A percentile compares a stretch with the other conserved stretches of the same genome.
Conservation (phyloP, 176 grass and related monocot species). For the Elymus sibiricus region DNA sequence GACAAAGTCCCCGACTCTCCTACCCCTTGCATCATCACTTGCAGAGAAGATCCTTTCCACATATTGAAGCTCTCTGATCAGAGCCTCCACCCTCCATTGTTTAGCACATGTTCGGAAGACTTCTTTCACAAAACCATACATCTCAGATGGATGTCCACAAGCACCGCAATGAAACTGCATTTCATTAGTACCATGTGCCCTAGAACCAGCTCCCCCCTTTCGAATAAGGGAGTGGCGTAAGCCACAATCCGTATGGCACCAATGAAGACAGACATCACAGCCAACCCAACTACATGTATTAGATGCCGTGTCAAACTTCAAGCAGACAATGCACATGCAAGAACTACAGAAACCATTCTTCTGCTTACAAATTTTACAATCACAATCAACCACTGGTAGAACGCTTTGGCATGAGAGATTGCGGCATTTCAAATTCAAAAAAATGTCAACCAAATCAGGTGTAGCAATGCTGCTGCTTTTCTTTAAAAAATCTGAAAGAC, state of each 20-base stretch:
- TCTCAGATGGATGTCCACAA: constrained; percentile 86
- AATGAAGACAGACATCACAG: constrained; percentile 91
- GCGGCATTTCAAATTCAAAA: constrained; percentile 75
- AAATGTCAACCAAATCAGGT: constrained; percentile 82
- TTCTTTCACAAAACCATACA: constrained; percentile 98
- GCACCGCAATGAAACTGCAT: constrained; percentile 80
- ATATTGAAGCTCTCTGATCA: constrained; percentile 70
- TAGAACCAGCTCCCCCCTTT: constrained; percentile 48
- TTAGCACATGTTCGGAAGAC: constrained; percentile 80
- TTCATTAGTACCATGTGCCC: constrained; percentile 29
- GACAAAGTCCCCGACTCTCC: constrained; percentile 56
- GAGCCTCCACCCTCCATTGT: constrained; percentile 68
- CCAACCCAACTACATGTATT: constrained; percentile 99
- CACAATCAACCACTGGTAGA: constrained; percentile 78
- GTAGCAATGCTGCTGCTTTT: constrained; percentile 45
- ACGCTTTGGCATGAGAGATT: constrained; percentile 72
- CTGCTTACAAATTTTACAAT: constrained; percentile 71
- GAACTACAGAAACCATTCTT: constrained; percentile 78
- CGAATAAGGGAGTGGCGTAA: constrained; percentile 64
- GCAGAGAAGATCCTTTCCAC: constrained; percentile 78
- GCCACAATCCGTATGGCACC: constrained; percentile 95
- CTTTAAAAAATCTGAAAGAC: constrained; percentile 64
- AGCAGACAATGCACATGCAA: constrained; percentile 90
- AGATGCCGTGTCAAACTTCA: constrained; percentile 78
- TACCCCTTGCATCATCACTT: constrained; percentile 68